Evolutionary conservation across 2,329 filamentous ascomycete species (phyloP), one percentile per base, ranked within the genome.

Genomic region (Teratosphaeria nubilosa): DNA sequence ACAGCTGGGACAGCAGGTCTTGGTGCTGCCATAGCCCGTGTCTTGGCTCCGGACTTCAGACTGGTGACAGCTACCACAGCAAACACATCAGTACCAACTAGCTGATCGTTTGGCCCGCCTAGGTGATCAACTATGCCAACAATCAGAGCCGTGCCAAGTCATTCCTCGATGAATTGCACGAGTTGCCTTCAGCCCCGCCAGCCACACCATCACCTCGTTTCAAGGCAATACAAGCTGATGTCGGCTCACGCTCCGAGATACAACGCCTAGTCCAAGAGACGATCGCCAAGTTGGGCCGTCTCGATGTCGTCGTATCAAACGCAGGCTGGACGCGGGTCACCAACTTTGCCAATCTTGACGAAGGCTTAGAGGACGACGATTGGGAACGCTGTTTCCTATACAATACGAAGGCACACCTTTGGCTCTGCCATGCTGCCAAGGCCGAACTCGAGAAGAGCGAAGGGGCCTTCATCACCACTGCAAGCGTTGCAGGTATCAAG

Each of bases 331-430:
- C 73, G 5, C 69, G 70, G 14, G 63, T 74, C 50, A 74, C 72
- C n/a, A 66, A 74, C 56, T 75, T 82, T 52, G 68, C 61, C 7
- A 69, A 78, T 63, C 67, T 84, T 27, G 76, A 81, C 27, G 80
- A 83, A 11, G 81, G 81, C 59, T 69, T 77, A n/a, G 64, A 74
- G 30, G 82, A 85, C 62, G 78, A 78, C 1, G 82, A 85, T 64
- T 85, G 82, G 82, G 82, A 85, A 63, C 70, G 69, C 5, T 80
- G 79, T 61, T 85, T 82, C 27, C 27, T 64, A 52, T 79, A 84
- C 73, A 86, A 86, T 65, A 83, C 86, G 58, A 86, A 85, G 70
- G 77, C 76, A 5, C 83, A 86, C 65, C 68, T 86, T 32, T 85
- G 79, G 76, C 73, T 86, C 7, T 76, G 85, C 64, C 78, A 83